phyloP scores from a whole-genome alignment of 1,139 yeast genomes.

The Blastobotrys buckinghamii region DNA sequence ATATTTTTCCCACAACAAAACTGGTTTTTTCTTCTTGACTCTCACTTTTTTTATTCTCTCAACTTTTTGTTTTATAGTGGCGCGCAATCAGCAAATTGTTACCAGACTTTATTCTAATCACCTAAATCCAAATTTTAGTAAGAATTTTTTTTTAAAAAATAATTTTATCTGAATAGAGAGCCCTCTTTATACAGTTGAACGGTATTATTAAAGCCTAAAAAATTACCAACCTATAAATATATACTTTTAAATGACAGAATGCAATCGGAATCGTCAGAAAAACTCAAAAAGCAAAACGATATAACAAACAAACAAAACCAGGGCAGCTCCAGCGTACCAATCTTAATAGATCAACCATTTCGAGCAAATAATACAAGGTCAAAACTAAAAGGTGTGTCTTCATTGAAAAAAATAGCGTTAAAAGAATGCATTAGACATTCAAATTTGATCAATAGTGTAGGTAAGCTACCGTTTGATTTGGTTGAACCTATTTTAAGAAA shows the following conservation, averaged over 20 bases:
- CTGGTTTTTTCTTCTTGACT: background rate
- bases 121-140: no score
- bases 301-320: no score
- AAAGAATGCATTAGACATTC: slow-evolving; percentile 8
- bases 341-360: no score
- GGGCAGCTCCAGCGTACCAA: no score
- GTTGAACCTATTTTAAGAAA: slow-evolving; percentile 26
- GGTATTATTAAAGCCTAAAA: no score
- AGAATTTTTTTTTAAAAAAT: no score
- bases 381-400: background rate
- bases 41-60: background rate
- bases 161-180: no score
- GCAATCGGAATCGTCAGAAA: background rate
- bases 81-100: background rate
- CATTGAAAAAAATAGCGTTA: slow-evolving; percentile 5
- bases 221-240: background rate
- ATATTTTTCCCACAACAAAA: background rate
- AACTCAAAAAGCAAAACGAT: no score
- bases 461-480: slow-evolving; percentile 29
- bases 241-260: background rate
- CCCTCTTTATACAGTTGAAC: no score
- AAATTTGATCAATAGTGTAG: slow-evolving; percentile 25
- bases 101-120: no score
- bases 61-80: background rate
- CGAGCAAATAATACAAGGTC: no score